phyloP scores from a whole-genome alignment of 2,329 filamentous ascomycete species.

The Sclerotinia spermophila region DNA sequence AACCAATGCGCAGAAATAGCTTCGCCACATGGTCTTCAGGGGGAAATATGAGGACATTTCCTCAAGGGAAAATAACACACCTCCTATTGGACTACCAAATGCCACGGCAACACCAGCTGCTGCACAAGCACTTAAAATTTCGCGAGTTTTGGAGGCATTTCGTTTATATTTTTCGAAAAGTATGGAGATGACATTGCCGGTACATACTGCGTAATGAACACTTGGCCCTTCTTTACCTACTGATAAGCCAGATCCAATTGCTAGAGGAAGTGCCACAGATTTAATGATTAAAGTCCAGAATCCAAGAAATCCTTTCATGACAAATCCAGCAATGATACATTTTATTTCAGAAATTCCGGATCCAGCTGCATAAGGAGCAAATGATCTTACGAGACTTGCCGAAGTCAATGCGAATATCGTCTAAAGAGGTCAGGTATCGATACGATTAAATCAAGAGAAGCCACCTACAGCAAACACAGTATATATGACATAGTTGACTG shows the following conservation, averaged over 20 bases:
- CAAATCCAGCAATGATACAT: constrained; percentile 96
- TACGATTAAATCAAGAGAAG: background rate
- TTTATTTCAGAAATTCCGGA: constrained; percentile 99
- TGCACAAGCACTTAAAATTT: constrained; percentile 91
- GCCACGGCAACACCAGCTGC: constrained; percentile 94
- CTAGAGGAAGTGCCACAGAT: constrained; percentile 81
- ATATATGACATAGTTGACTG: constrained; percentile 83
- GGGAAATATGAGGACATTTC: constrained; percentile 98
- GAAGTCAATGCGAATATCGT: constrained; percentile 77
- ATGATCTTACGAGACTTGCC: constrained; percentile 80
- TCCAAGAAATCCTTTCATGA: constrained; percentile 97
- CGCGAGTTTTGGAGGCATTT: constrained; percentile 90
- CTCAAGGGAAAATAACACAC: constrained; percentile 92
- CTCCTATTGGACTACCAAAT: constrained; percentile 95
- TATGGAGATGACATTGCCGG: constrained; percentile 90
- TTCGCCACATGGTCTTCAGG: constrained; percentile 95
- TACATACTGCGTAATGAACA: constrained; percentile 98
- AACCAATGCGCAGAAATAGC: constrained; percentile 95
- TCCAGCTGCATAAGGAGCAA: constrained; percentile 92
- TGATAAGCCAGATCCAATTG: constrained; percentile 89
- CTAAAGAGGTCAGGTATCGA: constrained; percentile 41
- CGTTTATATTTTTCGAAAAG: constrained; percentile 89
- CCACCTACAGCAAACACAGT: constrained; percentile 71
- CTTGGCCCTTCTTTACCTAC: constrained; percentile 97
- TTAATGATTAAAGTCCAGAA: constrained; percentile 92